Evolutionary conservation across 2,329 filamentous ascomycete genomes (phyloP), one percentile per base, ranked within the genome.

Genomic region (Falciphora oryzae): DNA sequence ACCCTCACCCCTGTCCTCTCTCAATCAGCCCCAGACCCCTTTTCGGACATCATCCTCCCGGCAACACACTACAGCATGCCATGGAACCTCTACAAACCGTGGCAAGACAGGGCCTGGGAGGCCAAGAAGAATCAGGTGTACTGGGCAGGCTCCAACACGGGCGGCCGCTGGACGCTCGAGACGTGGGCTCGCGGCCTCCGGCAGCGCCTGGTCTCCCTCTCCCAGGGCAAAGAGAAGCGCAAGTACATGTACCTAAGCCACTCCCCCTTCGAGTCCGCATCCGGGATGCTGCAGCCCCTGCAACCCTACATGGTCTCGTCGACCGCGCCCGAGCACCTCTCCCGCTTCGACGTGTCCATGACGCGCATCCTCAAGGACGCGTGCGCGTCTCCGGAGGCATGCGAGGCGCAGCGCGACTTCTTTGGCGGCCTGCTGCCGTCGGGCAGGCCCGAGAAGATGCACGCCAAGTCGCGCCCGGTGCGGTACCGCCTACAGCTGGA

Each of bases 71-170:
- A 67, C 56, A 62, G 64, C 59, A 61, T 67, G 16, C 53, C 35
- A 22, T 32, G 62, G 28, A 67, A 63, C 29, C 44, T 65, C 2
- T 85, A 85, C 67, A 70, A 78, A 2, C 69, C 72, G 0, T 35
- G 65, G 0, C 60, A 74, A 2, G 84, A 85, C 65, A 56, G 78
- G 0, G 69, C 73, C 0, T 87, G 83, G 83, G 71, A 79, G 0
- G 60, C 74, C 7, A 88, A 87, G 68, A 68, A 67, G 1, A 79
- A 81, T 50, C 79, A 78, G 2, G 69, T 86, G 0, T 87, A 86
- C 70, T 87, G 85, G 85, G 78, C 80, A 0, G 85, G 85, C 0
- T 83, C 80, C 0, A 84, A 78, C 0, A 85, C 84, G 0, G 85
- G 84, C 2, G 82, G 78, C 0, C 79, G 74, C 56, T 74, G 72